Percentiles rank a stretch among this genome's conserved stretches.
phyloP scores from a whole-genome alignment of 345 rosid species.

The Microcos paniculata region DNA sequence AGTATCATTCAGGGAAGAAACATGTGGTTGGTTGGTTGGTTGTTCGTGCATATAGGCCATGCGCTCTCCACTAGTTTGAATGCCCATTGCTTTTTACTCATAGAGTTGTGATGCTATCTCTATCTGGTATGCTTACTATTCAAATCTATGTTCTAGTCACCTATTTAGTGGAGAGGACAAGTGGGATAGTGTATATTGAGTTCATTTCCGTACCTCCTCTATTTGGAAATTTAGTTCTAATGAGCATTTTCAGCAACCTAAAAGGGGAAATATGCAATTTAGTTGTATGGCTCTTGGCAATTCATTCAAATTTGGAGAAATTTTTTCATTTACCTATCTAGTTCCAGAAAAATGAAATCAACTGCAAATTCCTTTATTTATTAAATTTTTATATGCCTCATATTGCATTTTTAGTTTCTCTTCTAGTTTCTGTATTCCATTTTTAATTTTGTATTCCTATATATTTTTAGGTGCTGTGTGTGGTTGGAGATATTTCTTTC shows the following conservation, averaged over 20 bases:
- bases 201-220: neutral
- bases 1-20: neutral
- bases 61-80: neutral
- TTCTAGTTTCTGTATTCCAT: neutral
- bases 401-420: neutral
- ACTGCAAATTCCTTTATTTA: neutral
- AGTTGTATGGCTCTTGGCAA: neutral
- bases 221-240: neutral
- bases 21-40: neutral
- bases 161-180: neutral
- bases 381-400: neutral
- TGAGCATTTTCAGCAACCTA: neutral
- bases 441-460: neutral
- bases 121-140: neutral
- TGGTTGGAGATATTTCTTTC: conserved; percentile 90
- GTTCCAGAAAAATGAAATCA: neutral
- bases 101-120: neutral
- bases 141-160: neutral
- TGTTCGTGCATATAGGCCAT: neutral
- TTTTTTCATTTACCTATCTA: neutral
- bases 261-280: neutral
- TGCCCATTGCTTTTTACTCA: neutral
- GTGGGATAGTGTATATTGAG: neutral
- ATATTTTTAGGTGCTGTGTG: conserved; percentile 58
- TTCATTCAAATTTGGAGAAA: neutral